Evolutionary conservation across 768 basidiomycete genomes (phyloP).

Genomic region (Lepiota brunneoincarnata): DNA sequence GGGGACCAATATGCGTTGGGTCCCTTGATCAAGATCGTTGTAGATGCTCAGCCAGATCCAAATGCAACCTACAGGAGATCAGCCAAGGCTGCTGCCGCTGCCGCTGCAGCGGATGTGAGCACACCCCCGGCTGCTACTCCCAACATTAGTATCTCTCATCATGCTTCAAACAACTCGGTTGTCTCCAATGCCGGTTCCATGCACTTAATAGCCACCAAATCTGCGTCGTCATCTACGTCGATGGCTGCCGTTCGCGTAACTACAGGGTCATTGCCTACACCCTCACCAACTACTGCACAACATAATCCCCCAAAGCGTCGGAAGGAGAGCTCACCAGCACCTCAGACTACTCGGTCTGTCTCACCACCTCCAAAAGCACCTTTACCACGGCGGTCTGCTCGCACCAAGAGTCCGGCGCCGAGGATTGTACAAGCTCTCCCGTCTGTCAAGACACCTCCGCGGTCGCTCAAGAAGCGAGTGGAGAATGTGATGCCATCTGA

Average conservation of each 20-base stretch:
- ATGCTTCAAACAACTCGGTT: conserved; percentile 1
- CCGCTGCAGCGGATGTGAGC: conserved; percentile 27
- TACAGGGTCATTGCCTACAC: conserved; percentile 36
- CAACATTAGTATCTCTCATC: conserved; percentile 12
- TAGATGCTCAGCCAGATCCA: conserved; percentile 76
- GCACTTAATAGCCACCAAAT: neutral
- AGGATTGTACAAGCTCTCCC: conserved; percentile 2
- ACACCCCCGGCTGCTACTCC: conserved; percentile 29
- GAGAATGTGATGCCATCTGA: conserved; percentile 43
- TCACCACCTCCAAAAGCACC: conserved; percentile 11
- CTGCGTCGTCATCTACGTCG: conserved; percentile 6
- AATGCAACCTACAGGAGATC: conserved; percentile 77
- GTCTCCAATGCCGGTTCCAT: neutral
- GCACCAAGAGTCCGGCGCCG: conserved; percentile 18
- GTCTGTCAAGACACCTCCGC: conserved; percentile 21
- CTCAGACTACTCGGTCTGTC: conserved; percentile 14
- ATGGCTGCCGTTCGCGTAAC: conserved; percentile 16
- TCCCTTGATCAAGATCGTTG: conserved; percentile 60
- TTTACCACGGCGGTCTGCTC: conserved; percentile 15
- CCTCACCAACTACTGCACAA: conserved; percentile 35
- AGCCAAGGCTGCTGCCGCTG: conserved; percentile 32
- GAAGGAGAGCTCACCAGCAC: conserved; percentile 56
- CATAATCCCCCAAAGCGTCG: conserved; percentile 60
- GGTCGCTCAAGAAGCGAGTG: conserved; percentile 28
- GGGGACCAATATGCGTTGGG: conserved; percentile 66